Evolutionary conservation across 2,329 filamentous ascomycete genomes (phyloP).

Genomic region (Claviceps quebecensis): DNA sequence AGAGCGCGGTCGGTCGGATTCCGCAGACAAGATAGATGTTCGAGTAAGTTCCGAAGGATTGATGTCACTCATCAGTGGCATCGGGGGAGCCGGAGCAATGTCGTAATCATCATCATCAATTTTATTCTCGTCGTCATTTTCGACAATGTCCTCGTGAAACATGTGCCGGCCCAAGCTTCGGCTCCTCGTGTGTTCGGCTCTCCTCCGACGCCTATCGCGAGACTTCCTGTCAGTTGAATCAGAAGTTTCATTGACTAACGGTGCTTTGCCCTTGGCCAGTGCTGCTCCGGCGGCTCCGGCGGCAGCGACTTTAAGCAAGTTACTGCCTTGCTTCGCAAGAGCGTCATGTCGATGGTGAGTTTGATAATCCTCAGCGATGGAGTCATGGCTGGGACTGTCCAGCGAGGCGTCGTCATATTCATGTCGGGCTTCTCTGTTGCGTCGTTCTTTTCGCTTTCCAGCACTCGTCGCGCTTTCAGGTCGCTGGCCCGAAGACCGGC

Average conservation of each 20-base stretch:
- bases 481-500: conserved; percentile 46
- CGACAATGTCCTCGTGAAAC: conserved; percentile 36
- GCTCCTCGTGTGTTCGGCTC: conserved; percentile 34
- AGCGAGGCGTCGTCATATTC: conserved; percentile 37
- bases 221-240: conserved; percentile 37
- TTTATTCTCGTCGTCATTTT: conserved; percentile 20
- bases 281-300: conserved; percentile 28
- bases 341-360: conserved; percentile 23
- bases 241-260: conserved; percentile 24
- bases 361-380: conserved; percentile 23
- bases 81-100: conserved; percentile 48
- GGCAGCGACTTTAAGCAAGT: conserved; percentile 30
- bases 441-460: conserved; percentile 27
- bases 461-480: conserved; percentile 39
- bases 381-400: conserved; percentile 34
- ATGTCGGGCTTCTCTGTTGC: conserved; percentile 41
- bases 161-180: conserved; percentile 30
- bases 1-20: conserved; percentile 59
- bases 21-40: conserved; percentile 72
- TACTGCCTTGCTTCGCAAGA: conserved; percentile 31
- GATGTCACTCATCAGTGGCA: conserved; percentile 80
- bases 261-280: conserved; percentile 18
- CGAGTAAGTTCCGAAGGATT: conserved; percentile 78
- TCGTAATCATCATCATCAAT: not conserved
- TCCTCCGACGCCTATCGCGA: conserved; percentile 35